phyloP scores from a whole-genome alignment of 306 rosid species.

The Quercus mongolica region DNA sequence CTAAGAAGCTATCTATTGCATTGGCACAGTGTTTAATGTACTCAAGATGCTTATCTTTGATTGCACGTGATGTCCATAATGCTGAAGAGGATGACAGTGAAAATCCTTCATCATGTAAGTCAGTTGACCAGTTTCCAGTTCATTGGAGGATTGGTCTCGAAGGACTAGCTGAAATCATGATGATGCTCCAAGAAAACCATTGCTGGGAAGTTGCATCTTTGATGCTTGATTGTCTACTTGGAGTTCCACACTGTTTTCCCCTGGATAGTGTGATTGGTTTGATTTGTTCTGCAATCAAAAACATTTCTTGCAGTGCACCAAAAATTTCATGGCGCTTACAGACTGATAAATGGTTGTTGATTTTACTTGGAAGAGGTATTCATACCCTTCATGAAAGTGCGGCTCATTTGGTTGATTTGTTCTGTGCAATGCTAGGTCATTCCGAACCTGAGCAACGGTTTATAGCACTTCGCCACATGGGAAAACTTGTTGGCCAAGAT shows the following conservation, averaged over 20 bases:
- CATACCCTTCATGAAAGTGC: slow-evolving; percentile 53
- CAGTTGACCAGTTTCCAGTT: slow-evolving; percentile 38
- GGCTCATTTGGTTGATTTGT: slow-evolving; percentile 58
- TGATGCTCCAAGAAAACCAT: slow-evolving; percentile 62
- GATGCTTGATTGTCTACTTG: slow-evolving; percentile 74
- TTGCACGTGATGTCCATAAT: slow-evolving; percentile 35
- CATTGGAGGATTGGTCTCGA: slow-evolving; percentile 65
- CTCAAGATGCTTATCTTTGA: slow-evolving; percentile 59
- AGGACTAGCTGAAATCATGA: slow-evolving; percentile 57
- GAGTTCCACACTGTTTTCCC: slow-evolving; percentile 45
- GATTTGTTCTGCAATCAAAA: slow-evolving; percentile 69
- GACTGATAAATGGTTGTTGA: slow-evolving; percentile 72
- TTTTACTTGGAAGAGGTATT: slow-evolving; percentile 55
- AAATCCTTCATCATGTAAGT: slow-evolving; percentile 38
- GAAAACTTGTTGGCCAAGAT: slow-evolving; percentile 68
- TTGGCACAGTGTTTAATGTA: slow-evolving; percentile 65
- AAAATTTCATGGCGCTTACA: slow-evolving; percentile 77
- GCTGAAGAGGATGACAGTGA: slow-evolving; percentile 49
- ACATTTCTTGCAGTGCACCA: slow-evolving; percentile 63
- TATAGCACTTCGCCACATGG: slow-evolving; percentile 64
- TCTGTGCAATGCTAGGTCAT: slow-evolving; percentile 70
- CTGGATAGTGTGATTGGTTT: slow-evolving; percentile 52
- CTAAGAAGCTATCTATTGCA: slow-evolving; percentile 58
- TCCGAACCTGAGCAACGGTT: slow-evolving; percentile 92
- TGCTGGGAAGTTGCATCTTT: slow-evolving; percentile 91